Conservation (phyloP, 2,329 filamentous ascomycete species). For the Aspergillus arachidicola region DNA sequence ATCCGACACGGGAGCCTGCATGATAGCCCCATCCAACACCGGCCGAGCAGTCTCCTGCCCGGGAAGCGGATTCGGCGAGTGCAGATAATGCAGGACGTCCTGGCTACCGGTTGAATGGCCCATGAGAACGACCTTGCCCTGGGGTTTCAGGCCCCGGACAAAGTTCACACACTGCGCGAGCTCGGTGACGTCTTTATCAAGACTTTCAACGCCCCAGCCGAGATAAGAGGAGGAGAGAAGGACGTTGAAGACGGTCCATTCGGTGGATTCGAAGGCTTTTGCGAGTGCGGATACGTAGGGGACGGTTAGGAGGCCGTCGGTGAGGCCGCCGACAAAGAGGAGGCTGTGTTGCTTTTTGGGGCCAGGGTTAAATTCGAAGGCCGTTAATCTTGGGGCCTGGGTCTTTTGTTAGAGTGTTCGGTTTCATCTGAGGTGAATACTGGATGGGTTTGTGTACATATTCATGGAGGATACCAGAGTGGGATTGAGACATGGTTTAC, state of each 20-base stretch:
- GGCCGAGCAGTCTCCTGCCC: slow-evolving; percentile 47
- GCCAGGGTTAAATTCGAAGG: slow-evolving; percentile 43
- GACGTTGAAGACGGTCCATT: slow-evolving; percentile 57
- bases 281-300: slow-evolving; percentile 56
- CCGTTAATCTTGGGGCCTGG: slow-evolving; percentile 43
- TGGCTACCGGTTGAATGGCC: slow-evolving; percentile 72
- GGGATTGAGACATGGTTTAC: slow-evolving; percentile 21
- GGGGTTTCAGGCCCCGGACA: slow-evolving; percentile 43
- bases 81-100: slow-evolving; percentile 67
- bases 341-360: slow-evolving; percentile 50
- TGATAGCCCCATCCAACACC: slow-evolving; percentile 70
- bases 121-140: slow-evolving; percentile 65
- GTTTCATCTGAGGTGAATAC: neutral
- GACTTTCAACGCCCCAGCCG: slow-evolving; percentile 57
- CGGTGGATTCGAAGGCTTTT: slow-evolving; percentile 47
- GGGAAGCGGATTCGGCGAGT: slow-evolving; percentile 44
- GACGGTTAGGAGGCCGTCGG: slow-evolving; percentile 59
- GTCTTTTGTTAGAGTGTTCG: slow-evolving; percentile 6
- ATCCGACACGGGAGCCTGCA: slow-evolving; percentile 81
- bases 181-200: slow-evolving; percentile 58
- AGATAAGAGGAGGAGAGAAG: slow-evolving; percentile 56
- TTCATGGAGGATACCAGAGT: slow-evolving; percentile 38
- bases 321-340: slow-evolving; percentile 62
- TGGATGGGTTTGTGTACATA: slow-evolving; percentile 31
- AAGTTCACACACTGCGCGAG: slow-evolving; percentile 56